phyloP scores from a whole-genome alignment of 2,329 filamentous ascomycete genomes.

The Emericellopsis cladophorae region DNA sequence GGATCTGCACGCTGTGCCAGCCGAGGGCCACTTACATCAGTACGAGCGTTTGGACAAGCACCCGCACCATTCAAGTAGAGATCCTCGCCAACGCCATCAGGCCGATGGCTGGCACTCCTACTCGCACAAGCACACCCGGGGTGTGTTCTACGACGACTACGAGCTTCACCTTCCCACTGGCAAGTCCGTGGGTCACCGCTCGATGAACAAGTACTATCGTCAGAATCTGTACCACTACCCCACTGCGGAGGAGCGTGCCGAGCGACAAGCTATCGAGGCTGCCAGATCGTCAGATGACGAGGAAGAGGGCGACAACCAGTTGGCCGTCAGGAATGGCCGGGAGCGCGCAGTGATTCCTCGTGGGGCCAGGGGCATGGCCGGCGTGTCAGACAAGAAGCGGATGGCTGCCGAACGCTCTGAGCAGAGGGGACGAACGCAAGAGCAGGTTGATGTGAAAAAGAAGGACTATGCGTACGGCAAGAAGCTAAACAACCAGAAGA shows the following conservation, averaged over 20 bases:
- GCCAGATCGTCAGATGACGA: background rate
- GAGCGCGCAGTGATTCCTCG: slow-evolving; percentile 48
- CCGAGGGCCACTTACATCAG: slow-evolving; percentile 58
- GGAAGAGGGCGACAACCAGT: slow-evolving; percentile 17
- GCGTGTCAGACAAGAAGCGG: slow-evolving; percentile 66
- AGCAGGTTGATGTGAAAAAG: slow-evolving; percentile 46
- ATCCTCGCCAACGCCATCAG: slow-evolving; percentile 60
- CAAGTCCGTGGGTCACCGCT: slow-evolving; percentile 79
- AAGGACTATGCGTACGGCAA: slow-evolving; percentile 62
- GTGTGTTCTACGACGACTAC: slow-evolving; percentile 83
- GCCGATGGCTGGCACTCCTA: slow-evolving; percentile 73
- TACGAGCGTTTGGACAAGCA: slow-evolving; percentile 62
- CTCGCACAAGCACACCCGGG: slow-evolving; percentile 59
- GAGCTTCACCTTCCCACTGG: slow-evolving; percentile 89
- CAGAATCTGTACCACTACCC: slow-evolving; percentile 87
- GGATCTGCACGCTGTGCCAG: slow-evolving; percentile 67
- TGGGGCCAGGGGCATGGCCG: slow-evolving; percentile 65
- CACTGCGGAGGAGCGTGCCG: slow-evolving; percentile 60
- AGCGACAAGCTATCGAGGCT: slow-evolving; percentile 49
- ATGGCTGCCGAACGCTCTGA: slow-evolving; percentile 53
- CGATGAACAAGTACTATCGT: slow-evolving; percentile 74
- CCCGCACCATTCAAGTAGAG: slow-evolving; percentile 61
- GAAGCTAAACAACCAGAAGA: slow-evolving; percentile 61
- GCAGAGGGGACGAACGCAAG: slow-evolving; percentile 54
- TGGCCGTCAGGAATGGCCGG: slow-evolving; percentile 23